A percentile compares a stretch with the other conserved stretches of the same genome.
phyloP scores from a whole-genome alignment of 305 asterid genomes.

The Plantago lanceolata region DNA sequence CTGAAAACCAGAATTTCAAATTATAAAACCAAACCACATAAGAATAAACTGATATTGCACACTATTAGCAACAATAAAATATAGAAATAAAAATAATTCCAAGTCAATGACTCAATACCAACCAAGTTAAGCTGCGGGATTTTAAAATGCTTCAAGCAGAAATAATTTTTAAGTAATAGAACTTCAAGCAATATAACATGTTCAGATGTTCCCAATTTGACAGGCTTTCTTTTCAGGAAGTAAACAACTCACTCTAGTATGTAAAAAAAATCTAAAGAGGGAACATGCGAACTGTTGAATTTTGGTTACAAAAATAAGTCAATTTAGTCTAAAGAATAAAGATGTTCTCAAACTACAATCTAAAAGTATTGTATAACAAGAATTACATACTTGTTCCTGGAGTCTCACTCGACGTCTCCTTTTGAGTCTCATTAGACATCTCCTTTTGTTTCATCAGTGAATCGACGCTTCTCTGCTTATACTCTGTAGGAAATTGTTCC shows the following conservation, averaged over 20 bases:
- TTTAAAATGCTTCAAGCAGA: no score
- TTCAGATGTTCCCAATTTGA: neutral
- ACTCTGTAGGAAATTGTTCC: slow-evolving; percentile 40
- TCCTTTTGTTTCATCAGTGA: slow-evolving; percentile 29
- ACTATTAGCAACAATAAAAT: slow-evolving; percentile 1
- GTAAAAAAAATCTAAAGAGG: neutral
- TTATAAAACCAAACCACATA: slow-evolving; percentile 3
- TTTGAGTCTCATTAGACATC: slow-evolving; percentile 20
- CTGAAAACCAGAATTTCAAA: slow-evolving; percentile 21
- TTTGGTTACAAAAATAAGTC: neutral
- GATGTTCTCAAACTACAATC: neutral
- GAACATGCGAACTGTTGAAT: neutral
- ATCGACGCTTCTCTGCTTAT: slow-evolving; percentile 30
- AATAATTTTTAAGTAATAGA: no score
- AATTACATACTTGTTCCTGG: slow-evolving; percentile 23
- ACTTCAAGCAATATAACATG: neutral
- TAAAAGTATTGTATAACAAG: neutral
- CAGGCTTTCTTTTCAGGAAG: neutral
- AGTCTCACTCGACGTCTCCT: slow-evolving; percentile 12
- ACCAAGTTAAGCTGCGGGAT: no score
- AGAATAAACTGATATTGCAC: neutral
- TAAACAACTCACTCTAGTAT: neutral
- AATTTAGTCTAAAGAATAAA: neutral
- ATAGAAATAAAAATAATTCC: neutral
- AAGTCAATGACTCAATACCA: no score